phyloP scores from a whole-genome alignment of 2,329 filamentous ascomycete species.

The Metarhizium humberi region DNA sequence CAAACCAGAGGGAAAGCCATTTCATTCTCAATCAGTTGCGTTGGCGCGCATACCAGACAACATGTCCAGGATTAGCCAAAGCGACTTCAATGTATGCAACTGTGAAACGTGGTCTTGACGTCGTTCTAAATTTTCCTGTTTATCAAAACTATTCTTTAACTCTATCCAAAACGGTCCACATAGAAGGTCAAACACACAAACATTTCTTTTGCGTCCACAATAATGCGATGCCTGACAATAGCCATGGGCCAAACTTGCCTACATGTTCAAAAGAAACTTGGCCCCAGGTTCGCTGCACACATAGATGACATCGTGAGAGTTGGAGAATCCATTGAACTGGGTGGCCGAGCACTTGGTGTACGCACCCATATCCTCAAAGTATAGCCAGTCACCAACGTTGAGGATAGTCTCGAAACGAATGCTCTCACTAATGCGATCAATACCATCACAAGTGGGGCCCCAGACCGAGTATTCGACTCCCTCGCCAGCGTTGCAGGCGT shows the following conservation, averaged over 20 bases:
- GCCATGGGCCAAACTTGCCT: neutral
- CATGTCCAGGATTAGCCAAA: neutral
- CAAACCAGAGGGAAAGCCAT: no score
- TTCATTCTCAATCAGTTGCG: no score
- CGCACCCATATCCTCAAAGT: slow-evolving; percentile 97
- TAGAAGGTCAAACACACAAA: neutral
- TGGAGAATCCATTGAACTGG: slow-evolving; percentile 93
- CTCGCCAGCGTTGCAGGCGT: slow-evolving; percentile 33
- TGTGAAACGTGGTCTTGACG: neutral
- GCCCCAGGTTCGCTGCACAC: slow-evolving; percentile 90
- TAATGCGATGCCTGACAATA: no score
- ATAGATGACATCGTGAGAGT: slow-evolving; percentile 87
- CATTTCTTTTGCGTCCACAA: neutral
- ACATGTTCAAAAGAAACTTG: slow-evolving; percentile 50
- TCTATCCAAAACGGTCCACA: neutral
- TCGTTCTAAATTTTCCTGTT: neutral
- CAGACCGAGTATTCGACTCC: slow-evolving; percentile 87
- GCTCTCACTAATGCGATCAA: slow-evolving; percentile 83
- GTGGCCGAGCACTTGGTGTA: slow-evolving; percentile 98
- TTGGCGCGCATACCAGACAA: no score
- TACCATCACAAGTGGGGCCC: slow-evolving; percentile 96
- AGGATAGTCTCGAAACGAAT: slow-evolving; percentile 68
- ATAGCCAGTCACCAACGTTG: slow-evolving; percentile 94
- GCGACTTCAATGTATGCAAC: neutral
- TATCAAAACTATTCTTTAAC: neutral